Conservation (phyloP, 1,284 basidiomycete species). For the Omphalotus olearius region DNA sequence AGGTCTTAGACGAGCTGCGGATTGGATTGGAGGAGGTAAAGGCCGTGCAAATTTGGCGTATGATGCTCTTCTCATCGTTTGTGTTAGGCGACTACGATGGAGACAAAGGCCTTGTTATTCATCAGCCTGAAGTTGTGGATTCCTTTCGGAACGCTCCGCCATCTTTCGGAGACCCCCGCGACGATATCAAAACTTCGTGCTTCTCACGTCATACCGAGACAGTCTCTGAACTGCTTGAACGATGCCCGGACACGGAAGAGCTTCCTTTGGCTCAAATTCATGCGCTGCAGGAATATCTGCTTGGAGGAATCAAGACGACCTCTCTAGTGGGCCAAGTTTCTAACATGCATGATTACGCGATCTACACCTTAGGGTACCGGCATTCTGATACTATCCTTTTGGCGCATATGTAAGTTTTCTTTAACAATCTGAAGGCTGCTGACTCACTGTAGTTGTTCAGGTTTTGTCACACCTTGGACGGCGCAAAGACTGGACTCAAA, state of each 20-base stretch:
- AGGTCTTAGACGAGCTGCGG: conserved; percentile 41
- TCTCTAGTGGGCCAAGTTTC: conserved; percentile 54
- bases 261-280: conserved; percentile 22
- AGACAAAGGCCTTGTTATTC: conserved; percentile 42
- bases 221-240: conserved; percentile 36
- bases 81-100: conserved; percentile 47
- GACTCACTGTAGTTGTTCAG: conserved; percentile 26
- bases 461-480: conserved; percentile 59
- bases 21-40: conserved; percentile 44
- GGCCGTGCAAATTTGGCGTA: background rate
- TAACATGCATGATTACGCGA: conserved; percentile 49
- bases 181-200: conserved; percentile 28
- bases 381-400: conserved; percentile 46
- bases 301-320: conserved; percentile 41
- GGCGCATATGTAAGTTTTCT: conserved; percentile 51
- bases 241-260: conserved; percentile 19
- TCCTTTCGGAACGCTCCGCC: conserved; percentile 46
- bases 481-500: conserved; percentile 53
- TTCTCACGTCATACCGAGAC: conserved; percentile 41
- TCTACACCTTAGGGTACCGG: conserved; percentile 46
- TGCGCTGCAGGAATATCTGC: conserved; percentile 42
- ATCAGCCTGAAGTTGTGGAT: conserved; percentile 43
- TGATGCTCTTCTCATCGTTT: background rate
- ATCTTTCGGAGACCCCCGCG: conserved; percentile 41
- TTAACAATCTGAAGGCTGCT: too few relatives aligned